These are phyloP conservation scores for Haplosporangium gracile DNA, from an alignment of 192 early-diverging fungal species.

Conservation along the genomic window DNA sequence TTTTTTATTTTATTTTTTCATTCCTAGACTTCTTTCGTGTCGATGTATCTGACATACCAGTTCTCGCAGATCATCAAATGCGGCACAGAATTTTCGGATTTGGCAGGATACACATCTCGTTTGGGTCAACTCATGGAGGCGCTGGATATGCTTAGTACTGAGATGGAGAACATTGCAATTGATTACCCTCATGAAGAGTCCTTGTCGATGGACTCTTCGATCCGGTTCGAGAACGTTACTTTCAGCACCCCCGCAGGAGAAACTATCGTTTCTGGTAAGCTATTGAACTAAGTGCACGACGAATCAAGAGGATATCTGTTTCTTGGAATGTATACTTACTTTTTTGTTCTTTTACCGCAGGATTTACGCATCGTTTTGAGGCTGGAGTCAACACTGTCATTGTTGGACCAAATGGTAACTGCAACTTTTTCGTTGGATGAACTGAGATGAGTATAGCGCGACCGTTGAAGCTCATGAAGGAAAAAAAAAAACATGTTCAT, in stretches of 20 bases:
- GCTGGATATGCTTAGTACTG: slow-evolving; percentile 65
- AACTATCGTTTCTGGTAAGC: slow-evolving; percentile 29
- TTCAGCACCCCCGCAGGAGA: slow-evolving; percentile 38
- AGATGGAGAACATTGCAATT: slow-evolving; percentile 63
- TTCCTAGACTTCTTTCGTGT: slow-evolving; percentile 79
- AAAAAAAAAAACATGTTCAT: background rate
- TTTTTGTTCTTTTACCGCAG: slow-evolving; percentile 32
- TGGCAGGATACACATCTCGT: slow-evolving; percentile 88
- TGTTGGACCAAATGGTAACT: slow-evolving; percentile 80
- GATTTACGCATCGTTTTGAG: slow-evolving; percentile 62
- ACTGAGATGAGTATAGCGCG: background rate
- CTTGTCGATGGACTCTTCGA: slow-evolving; percentile 37
- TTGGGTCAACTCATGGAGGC: slow-evolving; percentile 85
- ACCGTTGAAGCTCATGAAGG: background rate
- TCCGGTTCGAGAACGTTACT: slow-evolving; percentile 41
- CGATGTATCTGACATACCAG: slow-evolving; percentile 86
- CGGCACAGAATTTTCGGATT: slow-evolving; percentile 75
- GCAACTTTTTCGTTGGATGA: background rate
- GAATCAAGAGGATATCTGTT: background rate
- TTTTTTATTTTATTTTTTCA: background rate
- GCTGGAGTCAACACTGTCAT: slow-evolving; percentile 74
- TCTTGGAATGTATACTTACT: background rate
- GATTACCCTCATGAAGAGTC: slow-evolving; percentile 60
- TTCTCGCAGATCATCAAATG: slow-evolving; percentile 82
- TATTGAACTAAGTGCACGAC: background rate